Evolutionary conservation across 2,329 filamentous ascomycete species (phyloP).

Genomic region (Aureobasidium namibiae): DNA sequence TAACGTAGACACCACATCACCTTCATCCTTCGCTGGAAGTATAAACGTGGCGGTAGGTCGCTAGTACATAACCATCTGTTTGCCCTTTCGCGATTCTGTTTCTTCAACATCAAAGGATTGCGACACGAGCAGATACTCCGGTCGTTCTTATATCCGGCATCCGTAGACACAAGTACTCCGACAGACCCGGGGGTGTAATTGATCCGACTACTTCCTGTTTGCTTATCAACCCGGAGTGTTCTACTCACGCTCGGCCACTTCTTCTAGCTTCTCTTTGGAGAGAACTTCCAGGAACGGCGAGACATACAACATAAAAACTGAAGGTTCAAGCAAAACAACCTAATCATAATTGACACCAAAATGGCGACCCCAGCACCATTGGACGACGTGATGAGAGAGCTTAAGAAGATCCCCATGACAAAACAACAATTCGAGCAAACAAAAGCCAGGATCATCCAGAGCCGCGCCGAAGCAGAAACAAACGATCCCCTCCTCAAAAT

Average conservation of each 20-base stretch:
- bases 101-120: neutral
- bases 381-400: neutral
- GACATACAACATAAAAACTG: neutral
- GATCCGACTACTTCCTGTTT: neutral
- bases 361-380: neutral
- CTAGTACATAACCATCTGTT: neutral
- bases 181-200: neutral
- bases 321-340: too few species aligned
- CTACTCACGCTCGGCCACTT: neutral
- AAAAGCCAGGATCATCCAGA: neutral
- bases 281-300: neutral
- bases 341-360: too few species aligned
- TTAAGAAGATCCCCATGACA: neutral
- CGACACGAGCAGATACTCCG: neutral
- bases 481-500: neutral
- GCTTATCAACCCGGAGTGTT: neutral
- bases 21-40: neutral
- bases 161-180: neutral
- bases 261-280: neutral
- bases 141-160: neutral
- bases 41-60: neutral
- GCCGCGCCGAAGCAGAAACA: neutral
- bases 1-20: conserved; percentile 1
- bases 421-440: neutral
- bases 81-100: neutral